Conservation (phyloP, 1,284 basidiomycete genomes). For the Ceratobasidium sp. region DNA sequence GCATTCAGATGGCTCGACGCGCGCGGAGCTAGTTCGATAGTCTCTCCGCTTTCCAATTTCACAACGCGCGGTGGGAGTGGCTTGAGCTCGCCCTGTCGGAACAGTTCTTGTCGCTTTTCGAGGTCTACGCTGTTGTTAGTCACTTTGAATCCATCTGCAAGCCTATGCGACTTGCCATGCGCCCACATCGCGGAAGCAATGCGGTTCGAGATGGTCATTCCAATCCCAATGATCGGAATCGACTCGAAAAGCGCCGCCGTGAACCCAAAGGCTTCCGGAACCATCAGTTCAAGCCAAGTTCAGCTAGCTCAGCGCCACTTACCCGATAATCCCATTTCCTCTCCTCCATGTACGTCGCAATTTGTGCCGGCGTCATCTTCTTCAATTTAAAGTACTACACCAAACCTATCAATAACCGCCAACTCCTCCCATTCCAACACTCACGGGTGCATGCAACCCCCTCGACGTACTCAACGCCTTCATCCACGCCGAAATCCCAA, state of each 20-base stretch:
- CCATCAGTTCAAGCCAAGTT: background rate
- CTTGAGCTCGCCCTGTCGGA: constrained; percentile 51
- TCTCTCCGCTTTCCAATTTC: constrained; percentile 34
- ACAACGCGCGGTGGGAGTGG: constrained; percentile 46
- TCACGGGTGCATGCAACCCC: constrained; percentile 70
- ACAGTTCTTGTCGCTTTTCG: constrained; percentile 78
- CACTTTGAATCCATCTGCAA: background rate
- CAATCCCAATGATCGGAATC: constrained; percentile 76
- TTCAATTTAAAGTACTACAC: constrained; percentile 80
- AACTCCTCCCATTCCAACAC: constrained; percentile 41
- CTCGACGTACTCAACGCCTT: constrained; percentile 72
- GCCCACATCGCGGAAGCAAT: constrained; percentile 93
- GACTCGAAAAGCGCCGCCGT: constrained; percentile 76
- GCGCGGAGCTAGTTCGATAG: constrained; percentile 33
- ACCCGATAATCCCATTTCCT: constrained; percentile 87
- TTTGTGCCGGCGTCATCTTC: constrained; percentile 72
- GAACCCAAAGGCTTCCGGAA: constrained; percentile 75
- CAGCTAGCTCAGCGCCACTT: constrained; percentile 41
- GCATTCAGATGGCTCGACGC: constrained; percentile 26
- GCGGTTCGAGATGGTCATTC: constrained; percentile 83
- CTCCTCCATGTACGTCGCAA: constrained; percentile 80
- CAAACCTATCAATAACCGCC: constrained; percentile 13
- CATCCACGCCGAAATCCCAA: constrained; percentile 67
- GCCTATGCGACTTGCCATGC: constrained; percentile 59
- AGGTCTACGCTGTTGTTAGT: constrained; percentile 56